These are phyloP conservation scores for Schizothecium vesticola DNA, from an alignment of 495 filamentous ascomycete species.

Conservation along the genomic window DNA sequence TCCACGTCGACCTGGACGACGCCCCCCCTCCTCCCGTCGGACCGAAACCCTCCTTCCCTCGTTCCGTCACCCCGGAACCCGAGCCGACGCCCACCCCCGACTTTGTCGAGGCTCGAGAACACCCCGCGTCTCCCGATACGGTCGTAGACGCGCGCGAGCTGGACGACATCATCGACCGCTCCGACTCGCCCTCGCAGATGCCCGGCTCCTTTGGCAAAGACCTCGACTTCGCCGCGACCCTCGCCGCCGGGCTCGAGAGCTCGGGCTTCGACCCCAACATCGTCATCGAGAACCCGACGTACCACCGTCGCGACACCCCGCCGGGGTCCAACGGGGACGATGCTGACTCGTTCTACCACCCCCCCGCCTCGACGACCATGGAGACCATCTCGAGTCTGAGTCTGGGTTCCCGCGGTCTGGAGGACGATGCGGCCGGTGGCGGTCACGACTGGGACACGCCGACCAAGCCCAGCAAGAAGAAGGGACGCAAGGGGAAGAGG, in stretches of 20 bases:
- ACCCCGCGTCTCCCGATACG: not conserved
- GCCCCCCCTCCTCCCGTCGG: slow-evolving; percentile 22
- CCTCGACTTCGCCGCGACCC: slow-evolving; percentile 60
- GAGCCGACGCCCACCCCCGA: slow-evolving; percentile 6
- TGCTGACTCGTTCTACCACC: slow-evolving; percentile 29
- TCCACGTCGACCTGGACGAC: slow-evolving; percentile 17
- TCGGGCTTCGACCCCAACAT: slow-evolving; percentile 68
- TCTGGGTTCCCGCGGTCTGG: not conserved
- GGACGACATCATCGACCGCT: slow-evolving; percentile 30
- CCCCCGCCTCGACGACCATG: slow-evolving; percentile 37
- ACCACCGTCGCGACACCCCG: slow-evolving; percentile 58
- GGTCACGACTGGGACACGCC: slow-evolving; percentile 14
- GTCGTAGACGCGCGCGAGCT: slow-evolving; percentile 8
- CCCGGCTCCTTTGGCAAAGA: slow-evolving; percentile 53
- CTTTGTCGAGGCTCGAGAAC: not conserved
- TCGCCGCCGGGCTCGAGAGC: slow-evolving; percentile 64
- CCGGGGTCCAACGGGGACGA: slow-evolving; percentile 54
- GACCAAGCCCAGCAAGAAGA: slow-evolving; percentile 9
- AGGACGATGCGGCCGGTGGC: slow-evolving; percentile 8
- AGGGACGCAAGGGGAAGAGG: not conserved
- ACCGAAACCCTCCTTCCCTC: slow-evolving; percentile 29
- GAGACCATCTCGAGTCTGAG: slow-evolving; percentile 29
- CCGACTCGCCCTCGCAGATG: slow-evolving; percentile 33
- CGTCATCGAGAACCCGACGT: slow-evolving; percentile 59
- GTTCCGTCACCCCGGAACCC: not conserved